phyloP scores from a whole-genome alignment of 2,329 filamentous ascomycete genomes.

The Fusarium camptoceras region DNA sequence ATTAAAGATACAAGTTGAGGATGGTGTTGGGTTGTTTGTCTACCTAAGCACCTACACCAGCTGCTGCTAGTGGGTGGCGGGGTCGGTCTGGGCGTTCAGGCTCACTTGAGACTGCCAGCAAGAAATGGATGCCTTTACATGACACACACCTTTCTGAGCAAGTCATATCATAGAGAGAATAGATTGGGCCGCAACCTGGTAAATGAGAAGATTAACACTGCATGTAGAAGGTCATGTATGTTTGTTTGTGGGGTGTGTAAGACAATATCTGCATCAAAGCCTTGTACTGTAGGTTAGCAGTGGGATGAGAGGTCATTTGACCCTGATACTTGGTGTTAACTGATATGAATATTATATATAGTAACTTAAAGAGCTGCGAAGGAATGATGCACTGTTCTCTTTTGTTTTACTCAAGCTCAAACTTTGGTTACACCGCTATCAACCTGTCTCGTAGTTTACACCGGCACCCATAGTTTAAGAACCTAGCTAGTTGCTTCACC shows the following conservation, averaged over 20 bases:
- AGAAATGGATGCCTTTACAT: constrained; percentile 27
- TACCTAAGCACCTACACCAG: constrained; percentile 7
- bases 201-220: neutral
- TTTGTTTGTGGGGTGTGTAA: constrained; percentile 4
- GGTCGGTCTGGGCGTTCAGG: constrained; percentile 30
- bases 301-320: neutral
- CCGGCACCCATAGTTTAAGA: neutral
- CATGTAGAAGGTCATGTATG: constrained; percentile 1
- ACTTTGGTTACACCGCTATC: neutral
- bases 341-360: neutral
- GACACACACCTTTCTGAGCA: constrained; percentile 11
- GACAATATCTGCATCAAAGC: constrained; percentile 15
- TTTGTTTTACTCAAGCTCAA: neutral
- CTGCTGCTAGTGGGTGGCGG: constrained; percentile 39
- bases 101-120: constrained; percentile 21
- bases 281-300: neutral
- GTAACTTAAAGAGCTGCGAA: neutral
- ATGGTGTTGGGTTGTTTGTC: constrained; percentile 31
- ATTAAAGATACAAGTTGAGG: constrained; percentile 23
- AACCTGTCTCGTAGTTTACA: constrained; percentile 3
- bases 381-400: neutral
- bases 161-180: neutral
- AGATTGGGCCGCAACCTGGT: constrained; percentile 14
- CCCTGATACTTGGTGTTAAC: neutral
- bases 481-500: constrained; percentile 11